A percentile compares a stretch with the other conserved stretches of the same genome.
Conservation (phyloP, 2,329 filamentous ascomycete genomes). For the Alternaria longipes region DNA sequence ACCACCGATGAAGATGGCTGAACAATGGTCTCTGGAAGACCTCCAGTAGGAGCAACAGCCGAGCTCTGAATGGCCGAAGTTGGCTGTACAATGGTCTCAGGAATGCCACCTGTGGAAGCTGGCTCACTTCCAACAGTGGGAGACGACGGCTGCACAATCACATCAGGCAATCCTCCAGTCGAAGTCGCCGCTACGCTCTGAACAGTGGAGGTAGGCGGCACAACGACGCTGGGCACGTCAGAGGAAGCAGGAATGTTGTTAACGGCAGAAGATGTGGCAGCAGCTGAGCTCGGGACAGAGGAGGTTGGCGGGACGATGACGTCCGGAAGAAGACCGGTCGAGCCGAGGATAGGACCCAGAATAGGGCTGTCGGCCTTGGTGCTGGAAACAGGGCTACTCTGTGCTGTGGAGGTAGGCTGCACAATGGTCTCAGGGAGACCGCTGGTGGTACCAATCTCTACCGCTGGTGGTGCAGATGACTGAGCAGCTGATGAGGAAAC, state of each 20-base stretch:
- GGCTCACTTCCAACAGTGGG: constrained; percentile 3
- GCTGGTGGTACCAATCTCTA: constrained; percentile 12
- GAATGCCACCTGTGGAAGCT: constrained; percentile 36
- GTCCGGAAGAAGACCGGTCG: constrained; percentile 16
- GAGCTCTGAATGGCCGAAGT: constrained; percentile 3
- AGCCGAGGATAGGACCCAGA: constrained; percentile 8
- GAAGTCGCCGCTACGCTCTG: constrained; percentile 1
- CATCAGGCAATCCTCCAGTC: constrained; percentile 9
- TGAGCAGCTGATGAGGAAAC: constrained; percentile 6
- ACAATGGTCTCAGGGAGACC: constrained; percentile 14
- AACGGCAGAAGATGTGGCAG: constrained; percentile 2
- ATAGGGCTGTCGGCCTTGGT: background rate
- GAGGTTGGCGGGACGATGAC: constrained; percentile 17
- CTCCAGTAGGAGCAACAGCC: background rate
- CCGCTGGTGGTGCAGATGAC: background rate
- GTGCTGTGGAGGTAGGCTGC: constrained; percentile 9
- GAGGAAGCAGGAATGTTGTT: background rate
- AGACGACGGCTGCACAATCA: constrained; percentile 17
- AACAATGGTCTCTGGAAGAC: constrained; percentile 10
- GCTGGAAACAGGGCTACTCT: constrained; percentile 1
- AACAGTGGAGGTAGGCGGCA: background rate
- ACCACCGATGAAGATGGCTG: constrained; percentile 12
- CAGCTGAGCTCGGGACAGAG: constrained; percentile 1
- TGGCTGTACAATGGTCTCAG: constrained; percentile 29
- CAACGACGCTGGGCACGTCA: background rate